Evolutionary conservation across 1,284 basidiomycete genomes (phyloP), one percentile per base, ranked within the genome.

Genomic region (Austroboletus novae-zelandiae): DNA sequence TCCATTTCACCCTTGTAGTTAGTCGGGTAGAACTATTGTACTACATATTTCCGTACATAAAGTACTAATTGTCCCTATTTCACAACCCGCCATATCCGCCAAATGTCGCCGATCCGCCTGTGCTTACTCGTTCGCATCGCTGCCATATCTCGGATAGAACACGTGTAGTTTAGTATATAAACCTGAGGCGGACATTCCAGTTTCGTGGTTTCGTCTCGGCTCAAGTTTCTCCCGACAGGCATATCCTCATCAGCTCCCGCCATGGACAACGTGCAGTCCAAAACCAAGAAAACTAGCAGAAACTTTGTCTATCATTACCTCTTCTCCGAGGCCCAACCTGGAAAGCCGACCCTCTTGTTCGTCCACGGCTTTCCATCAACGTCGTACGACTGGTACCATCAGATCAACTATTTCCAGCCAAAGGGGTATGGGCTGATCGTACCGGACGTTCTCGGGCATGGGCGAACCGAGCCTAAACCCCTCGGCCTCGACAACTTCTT

Each of bases 401-500:
- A 76, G 53, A 70, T 78, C 46, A 56, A 68, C 9, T 71, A 70
- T 55, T 78, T 80, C 62, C 55, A 68, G 37, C 56, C 63, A 23
- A 64, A 61, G 37, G 79, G 79, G 17, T 80, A 73, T 45, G 71
- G 77, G 14, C 48, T 80, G 27, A 59, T 81, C 50, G 75, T 72
- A 7, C 79, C 77, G 1, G 76, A 80, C 58, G 69, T 76, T 61
- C 67, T 80, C 9, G 79, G 78, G 10, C 74, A 72, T 31, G 78
- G 77, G 13, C 71, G 61, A 15, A 78, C 77, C 8, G 73, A 62
- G 40, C 74, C 66, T 53, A 79, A 78, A 61, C 72, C 78, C 6
- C 56, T 50, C 0, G 65, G 72, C 15, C 58, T 68, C 2, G 56
- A 57, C 8, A 56, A 61, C n/a, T 81, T 79, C 56, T 57, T 66